Conservation (phyloP, 2,329 filamentous ascomycete species). For the Trichoderma brevicompactum region DNA sequence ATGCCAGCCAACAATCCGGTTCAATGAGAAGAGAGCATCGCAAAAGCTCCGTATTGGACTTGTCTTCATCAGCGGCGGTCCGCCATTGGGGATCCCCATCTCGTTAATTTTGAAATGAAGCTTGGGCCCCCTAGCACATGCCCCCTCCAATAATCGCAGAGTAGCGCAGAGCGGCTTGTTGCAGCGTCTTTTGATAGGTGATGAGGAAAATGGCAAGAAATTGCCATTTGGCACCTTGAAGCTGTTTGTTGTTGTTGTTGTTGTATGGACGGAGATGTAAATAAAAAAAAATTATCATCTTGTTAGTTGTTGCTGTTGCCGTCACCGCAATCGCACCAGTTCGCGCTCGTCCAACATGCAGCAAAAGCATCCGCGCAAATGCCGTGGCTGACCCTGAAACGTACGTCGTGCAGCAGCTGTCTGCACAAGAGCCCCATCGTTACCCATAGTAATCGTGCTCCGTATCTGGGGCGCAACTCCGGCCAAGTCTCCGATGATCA, state of each 20-base stretch:
- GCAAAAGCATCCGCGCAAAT: background rate
- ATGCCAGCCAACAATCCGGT: background rate
- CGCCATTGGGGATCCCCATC: slow-evolving; percentile 14
- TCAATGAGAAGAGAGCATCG: background rate
- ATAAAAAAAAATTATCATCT: too few species aligned
- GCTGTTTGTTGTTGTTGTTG: background rate
- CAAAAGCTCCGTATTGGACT: slow-evolving; percentile 17
- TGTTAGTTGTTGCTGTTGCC: background rate
- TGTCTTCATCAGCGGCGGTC: slow-evolving; percentile 11
- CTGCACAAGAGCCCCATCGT: slow-evolving; percentile 21
- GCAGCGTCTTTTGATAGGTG: too few species aligned
- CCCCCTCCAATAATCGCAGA: background rate
- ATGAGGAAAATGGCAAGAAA: background rate
- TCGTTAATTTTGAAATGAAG: slow-evolving; percentile 25
- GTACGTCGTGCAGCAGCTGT: slow-evolving; percentile 24
- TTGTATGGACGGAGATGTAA: background rate
- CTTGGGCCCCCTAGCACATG: slow-evolving; percentile 8
- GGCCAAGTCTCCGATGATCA: background rate
- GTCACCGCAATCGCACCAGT: background rate
- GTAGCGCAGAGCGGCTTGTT: background rate
- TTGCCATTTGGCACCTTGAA: background rate
- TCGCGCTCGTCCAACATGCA: background rate
- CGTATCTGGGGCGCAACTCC: slow-evolving; percentile 6
- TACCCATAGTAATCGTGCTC: slow-evolving; percentile 3
- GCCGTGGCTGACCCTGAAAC: slow-evolving; percentile 18